Percentiles rank a stretch among this genome's conserved stretches.
phyloP scores from a whole-genome alignment of 2,329 filamentous ascomycete species.

The Penicillium thymicola region DNA sequence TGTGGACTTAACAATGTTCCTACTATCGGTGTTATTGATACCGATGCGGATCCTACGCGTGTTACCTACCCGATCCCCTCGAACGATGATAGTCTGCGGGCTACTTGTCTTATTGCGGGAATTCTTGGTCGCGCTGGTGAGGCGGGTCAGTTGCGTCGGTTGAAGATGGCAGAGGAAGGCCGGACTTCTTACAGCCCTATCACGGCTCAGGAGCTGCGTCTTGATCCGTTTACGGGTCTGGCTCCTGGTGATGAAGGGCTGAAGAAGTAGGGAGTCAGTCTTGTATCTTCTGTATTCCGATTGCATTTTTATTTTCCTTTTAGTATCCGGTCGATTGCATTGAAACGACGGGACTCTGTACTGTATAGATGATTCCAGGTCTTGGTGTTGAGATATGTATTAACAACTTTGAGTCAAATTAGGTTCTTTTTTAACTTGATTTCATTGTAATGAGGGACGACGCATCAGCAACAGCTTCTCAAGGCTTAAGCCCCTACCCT shows the following conservation, averaged over 20 bases:
- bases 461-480: not conserved
- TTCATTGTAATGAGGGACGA: not conserved
- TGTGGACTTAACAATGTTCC: constrained; percentile 84
- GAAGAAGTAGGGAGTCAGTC: constrained; percentile 4
- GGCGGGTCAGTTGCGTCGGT: constrained; percentile 66
- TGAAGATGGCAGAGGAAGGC: constrained; percentile 61
- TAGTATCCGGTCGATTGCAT: constrained; percentile 16
- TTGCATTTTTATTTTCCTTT: constrained; percentile 5
- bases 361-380: constrained; percentile 34
- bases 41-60: constrained; percentile 85
- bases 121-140: constrained; percentile 82
- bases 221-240: constrained; percentile 25
- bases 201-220: constrained; percentile 21
- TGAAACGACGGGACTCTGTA: constrained; percentile 27
- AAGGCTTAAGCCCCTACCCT: too few species aligned
- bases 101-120: constrained; percentile 76
- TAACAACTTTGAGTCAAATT: constrained; percentile 23
- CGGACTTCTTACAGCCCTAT: constrained; percentile 54
- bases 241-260: constrained; percentile 11
- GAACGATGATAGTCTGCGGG: constrained; percentile 92
- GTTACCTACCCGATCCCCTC: constrained; percentile 96
- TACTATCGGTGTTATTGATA: constrained; percentile 93
- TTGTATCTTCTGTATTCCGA: not conserved
- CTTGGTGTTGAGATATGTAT: constrained; percentile 25
- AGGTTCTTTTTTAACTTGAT: not conserved